Evolutionary conservation across 768 basidiomycete species (phyloP).

Genomic region (Hypholoma fasciculare): DNA sequence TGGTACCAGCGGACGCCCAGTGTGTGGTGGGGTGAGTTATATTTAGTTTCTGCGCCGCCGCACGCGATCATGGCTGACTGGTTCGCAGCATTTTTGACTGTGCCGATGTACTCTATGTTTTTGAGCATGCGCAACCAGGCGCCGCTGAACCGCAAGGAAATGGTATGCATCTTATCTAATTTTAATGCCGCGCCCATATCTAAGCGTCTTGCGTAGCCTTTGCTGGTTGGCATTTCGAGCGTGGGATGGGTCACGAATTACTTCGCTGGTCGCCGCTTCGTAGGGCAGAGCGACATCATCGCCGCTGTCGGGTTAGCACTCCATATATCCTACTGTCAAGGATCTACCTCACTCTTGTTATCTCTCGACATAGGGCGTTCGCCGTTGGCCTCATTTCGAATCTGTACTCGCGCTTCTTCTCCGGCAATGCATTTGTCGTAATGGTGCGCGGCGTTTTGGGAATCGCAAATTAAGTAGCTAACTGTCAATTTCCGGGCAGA

Average conservation of each 20-base stretch:
- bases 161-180: slow-evolving; percentile 32
- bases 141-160: slow-evolving; percentile 54
- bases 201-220: slow-evolving; percentile 18
- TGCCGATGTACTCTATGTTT: slow-evolving; percentile 68
- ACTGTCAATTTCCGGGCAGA: slow-evolving; percentile 28
- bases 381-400: slow-evolving; percentile 81
- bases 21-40: slow-evolving; percentile 62
- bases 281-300: slow-evolving; percentile 71
- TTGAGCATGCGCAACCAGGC: slow-evolving; percentile 68
- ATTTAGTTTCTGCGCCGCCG: slow-evolving; percentile 2
- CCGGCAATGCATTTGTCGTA: slow-evolving; percentile 77
- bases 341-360: slow-evolving; percentile 7
- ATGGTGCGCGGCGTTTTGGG: slow-evolving; percentile 49
- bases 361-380: slow-evolving; percentile 53
- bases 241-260: slow-evolving; percentile 82
- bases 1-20: slow-evolving; percentile 80
- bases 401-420: slow-evolving; percentile 71
- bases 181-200: not conserved
- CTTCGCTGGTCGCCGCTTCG: slow-evolving; percentile 61
- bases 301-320: slow-evolving; percentile 65
- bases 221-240: slow-evolving; percentile 62
- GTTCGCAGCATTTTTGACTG: slow-evolving; percentile 60
- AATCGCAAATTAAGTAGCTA: not conserved
- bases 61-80: not conserved
- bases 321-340: not conserved